A percentile compares a stretch with the other conserved stretches of the same genome.
phyloP scores from a whole-genome alignment of 306 rosid species.

The Castanospermum australe region DNA sequence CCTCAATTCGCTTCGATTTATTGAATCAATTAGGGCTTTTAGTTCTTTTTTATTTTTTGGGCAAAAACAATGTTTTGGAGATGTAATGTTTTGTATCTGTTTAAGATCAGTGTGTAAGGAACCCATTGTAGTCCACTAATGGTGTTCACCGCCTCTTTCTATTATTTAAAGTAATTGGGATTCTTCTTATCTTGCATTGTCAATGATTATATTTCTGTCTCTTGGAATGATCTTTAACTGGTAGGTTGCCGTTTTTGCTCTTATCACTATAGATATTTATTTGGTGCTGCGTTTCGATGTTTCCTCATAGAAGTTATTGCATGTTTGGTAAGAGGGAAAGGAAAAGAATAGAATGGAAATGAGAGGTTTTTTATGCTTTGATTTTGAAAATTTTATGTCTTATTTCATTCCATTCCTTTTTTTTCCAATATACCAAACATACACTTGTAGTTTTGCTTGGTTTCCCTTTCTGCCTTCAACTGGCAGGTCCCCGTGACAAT shows the following conservation, averaged over 20 bases:
- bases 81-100: background rate
- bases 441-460: background rate
- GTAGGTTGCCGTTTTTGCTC: background rate
- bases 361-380: no score
- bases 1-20: background rate
- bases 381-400: no score
- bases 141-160: background rate
- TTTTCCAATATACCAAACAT: no score
- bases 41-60: background rate
- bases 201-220: background rate
- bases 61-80: background rate
- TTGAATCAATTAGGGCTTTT: background rate
- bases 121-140: background rate
- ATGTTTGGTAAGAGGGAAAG: no score
- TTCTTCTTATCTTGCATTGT: background rate
- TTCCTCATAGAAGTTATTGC: background rate
- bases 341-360: no score
- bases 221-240: background rate
- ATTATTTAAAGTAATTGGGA: background rate
- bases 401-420: no score
- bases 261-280: background rate
- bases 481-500: background rate
- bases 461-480: background rate
- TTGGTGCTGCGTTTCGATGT: background rate
- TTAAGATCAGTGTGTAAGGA: background rate